Evolutionary conservation across 495 filamentous ascomycete species (phyloP).

Genomic region (Thermothielavioides terrestris): DNA sequence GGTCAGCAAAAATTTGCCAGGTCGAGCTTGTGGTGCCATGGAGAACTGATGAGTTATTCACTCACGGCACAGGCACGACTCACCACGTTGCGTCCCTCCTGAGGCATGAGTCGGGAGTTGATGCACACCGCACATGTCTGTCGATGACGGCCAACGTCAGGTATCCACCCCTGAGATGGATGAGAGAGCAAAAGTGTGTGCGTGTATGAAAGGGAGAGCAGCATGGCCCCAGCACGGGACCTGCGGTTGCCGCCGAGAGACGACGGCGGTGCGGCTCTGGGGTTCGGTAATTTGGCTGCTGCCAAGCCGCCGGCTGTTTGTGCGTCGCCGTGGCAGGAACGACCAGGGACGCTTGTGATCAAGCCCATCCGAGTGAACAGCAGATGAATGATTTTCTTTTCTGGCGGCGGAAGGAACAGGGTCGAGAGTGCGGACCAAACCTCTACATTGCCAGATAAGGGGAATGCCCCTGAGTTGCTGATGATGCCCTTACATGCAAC

Average conservation of each 20-base stretch:
- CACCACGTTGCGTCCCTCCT: too few relatives aligned
- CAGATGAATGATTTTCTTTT: not conserved
- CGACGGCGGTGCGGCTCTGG: slow-evolving; percentile 12
- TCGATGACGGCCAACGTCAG: too few relatives aligned
- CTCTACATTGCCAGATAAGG: not conserved
- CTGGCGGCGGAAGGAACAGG: not conserved
- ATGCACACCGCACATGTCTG: not conserved
- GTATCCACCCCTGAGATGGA: too few relatives aligned
- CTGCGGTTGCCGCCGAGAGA: not conserved
- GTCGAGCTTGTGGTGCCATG: not conserved
- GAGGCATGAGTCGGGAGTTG: too few relatives aligned
- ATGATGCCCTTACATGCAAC: not conserved
- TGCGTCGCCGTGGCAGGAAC: slow-evolving; percentile 3
- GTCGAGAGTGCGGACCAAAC: not conserved
- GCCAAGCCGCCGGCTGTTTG: slow-evolving; percentile 24
- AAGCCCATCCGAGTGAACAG: not conserved
- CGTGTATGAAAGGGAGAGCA: too few relatives aligned
- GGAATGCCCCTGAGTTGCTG: not conserved
- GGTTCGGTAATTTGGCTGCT: slow-evolving; percentile 24
- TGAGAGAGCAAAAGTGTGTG: too few relatives aligned
- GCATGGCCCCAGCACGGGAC: not conserved
- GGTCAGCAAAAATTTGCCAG: not conserved
- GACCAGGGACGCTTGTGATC: not conserved
- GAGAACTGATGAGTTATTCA: too few relatives aligned
- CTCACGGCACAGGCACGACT: too few relatives aligned